Percentiles rank a stretch among this genome's conserved stretches.
Evolutionary conservation across 257 asterid genomes (phyloP).

Genomic region (Osmanthus fragrans): DNA sequence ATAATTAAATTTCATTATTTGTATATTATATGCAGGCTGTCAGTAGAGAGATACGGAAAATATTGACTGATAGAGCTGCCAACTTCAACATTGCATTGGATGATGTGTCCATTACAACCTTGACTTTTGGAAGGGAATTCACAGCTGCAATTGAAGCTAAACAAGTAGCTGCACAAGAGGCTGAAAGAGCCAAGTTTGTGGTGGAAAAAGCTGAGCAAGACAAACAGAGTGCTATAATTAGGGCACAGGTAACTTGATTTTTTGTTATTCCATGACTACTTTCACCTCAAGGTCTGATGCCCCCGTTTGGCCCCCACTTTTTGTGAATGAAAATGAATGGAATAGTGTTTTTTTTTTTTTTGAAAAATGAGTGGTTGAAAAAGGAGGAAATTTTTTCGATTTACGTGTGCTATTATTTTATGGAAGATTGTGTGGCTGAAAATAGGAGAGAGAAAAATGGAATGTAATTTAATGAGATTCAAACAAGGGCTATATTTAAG

Average conservation of each 20-base stretch:
- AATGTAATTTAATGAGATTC: too few species aligned
- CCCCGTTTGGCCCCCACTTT: too few species aligned
- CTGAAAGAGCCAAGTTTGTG: constrained; percentile 40
- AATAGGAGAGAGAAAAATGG: too few species aligned
- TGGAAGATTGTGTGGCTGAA: too few species aligned
- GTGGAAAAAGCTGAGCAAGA: constrained; percentile 39
- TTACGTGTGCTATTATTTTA: too few species aligned
- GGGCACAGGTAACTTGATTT: constrained; percentile 23
- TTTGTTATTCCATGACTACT: neutral
- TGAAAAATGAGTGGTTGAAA: too few species aligned
- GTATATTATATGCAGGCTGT: constrained; percentile 16
- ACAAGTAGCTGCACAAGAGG: constrained; percentile 40
- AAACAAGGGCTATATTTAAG: neutral
- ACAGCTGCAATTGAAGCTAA: constrained; percentile 40
- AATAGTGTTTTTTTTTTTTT: too few species aligned
- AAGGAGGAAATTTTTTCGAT: too few species aligned
- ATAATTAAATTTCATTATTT: neutral
- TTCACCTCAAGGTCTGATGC: neutral
- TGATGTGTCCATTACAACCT: constrained; percentile 33
- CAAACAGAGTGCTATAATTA: constrained; percentile 29
- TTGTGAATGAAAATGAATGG: too few species aligned
- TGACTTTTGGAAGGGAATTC: constrained; percentile 33
- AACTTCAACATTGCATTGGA: constrained; percentile 33
- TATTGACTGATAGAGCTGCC: constrained; percentile 30
- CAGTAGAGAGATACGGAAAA: constrained; percentile 29